Evolutionary conservation across 2,329 filamentous ascomycete genomes (phyloP), one percentile per base, ranked within the genome.

Genomic region (Coleophoma crateriformis): DNA sequence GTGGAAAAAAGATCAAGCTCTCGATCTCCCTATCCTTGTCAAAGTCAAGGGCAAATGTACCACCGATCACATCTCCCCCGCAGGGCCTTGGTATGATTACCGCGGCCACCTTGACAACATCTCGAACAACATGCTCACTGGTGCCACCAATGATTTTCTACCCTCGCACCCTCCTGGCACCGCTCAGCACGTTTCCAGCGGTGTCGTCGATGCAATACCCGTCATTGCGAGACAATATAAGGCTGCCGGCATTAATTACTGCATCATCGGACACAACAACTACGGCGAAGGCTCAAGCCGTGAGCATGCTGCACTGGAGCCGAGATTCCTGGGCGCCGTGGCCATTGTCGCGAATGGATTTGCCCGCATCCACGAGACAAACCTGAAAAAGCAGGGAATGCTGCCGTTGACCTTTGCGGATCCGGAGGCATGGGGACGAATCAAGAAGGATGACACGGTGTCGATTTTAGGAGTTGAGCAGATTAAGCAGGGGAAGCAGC

Each of bases 81-180:
- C 67, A 0, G 67, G 67, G 0, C 65, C 66, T 1, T 70, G 68
- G 68, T 68, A 65, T 40, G 66, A 65, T 12, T 70, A 68, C 45
- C 63, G 67, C 2, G 68, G 67, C 3, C 68, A 70, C 45, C 62
- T 70, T 2, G 66, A 68, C 34, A 68, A 68, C 38, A 69, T 70
- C 45, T 63, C 60, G 52, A 63, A 68, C 54, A 68, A 68, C 52
- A 61, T 66, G 49, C 61, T 68, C 7, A 58, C 65, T 27, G 68
- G 57, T 15, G 68, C 63, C 8, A 60, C 55, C 15, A 69, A 68
- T 45, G 61, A 55, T 64, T 66, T 47, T 50, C 51, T 53, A 12
- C 41, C 41, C 10, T 8, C n/a, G 19, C 20, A 19, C 41, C 56
- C 27, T 59, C 46, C 14, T n/a, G 66, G 62, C 17, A 62, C 61